Conservation (phyloP, 495 filamentous ascomycete genomes). For the Elasticomyces elasticus region DNA sequence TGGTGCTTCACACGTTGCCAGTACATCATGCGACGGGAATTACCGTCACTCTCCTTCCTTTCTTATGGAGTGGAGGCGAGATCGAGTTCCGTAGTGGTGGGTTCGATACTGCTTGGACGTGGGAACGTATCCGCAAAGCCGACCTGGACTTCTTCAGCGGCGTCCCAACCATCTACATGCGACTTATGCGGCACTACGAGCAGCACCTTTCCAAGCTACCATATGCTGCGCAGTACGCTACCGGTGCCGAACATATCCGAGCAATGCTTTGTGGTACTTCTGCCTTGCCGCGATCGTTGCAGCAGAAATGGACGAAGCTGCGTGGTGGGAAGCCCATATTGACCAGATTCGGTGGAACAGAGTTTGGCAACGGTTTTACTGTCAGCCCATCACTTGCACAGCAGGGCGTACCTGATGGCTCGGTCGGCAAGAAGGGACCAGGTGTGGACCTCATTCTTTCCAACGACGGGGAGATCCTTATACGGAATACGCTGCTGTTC, state of each 20-base stretch:
- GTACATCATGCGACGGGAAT: slow-evolving; percentile 41
- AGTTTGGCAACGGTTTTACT: slow-evolving; percentile 39
- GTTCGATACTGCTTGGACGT: slow-evolving; percentile 39
- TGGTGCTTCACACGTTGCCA: slow-evolving; percentile 34
- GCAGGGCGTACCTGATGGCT: slow-evolving; percentile 33
- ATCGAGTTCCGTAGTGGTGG: slow-evolving; percentile 41
- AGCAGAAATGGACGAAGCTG: slow-evolving; percentile 36
- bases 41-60: slow-evolving; percentile 37
- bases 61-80: slow-evolving; percentile 33
- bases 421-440: slow-evolving; percentile 31
- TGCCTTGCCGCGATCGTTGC: slow-evolving; percentile 36
- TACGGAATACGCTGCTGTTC: slow-evolving; percentile 38
- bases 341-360: slow-evolving; percentile 39
- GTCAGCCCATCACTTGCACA: slow-evolving; percentile 29
- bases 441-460: slow-evolving; percentile 27
- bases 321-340: slow-evolving; percentile 32
- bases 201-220: slow-evolving; percentile 15
- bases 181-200: slow-evolving; percentile 39
- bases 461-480: slow-evolving; percentile 33
- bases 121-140: slow-evolving; percentile 37
- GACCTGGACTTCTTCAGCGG: slow-evolving; percentile 39
- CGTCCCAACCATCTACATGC: slow-evolving; percentile 43
- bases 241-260: slow-evolving; percentile 32
- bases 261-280: slow-evolving; percentile 39
- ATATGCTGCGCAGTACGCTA: slow-evolving; percentile 27